Base-by-base conservation (phyloP, 140 eudicot species). In the Anethum foeniculum region DNA sequence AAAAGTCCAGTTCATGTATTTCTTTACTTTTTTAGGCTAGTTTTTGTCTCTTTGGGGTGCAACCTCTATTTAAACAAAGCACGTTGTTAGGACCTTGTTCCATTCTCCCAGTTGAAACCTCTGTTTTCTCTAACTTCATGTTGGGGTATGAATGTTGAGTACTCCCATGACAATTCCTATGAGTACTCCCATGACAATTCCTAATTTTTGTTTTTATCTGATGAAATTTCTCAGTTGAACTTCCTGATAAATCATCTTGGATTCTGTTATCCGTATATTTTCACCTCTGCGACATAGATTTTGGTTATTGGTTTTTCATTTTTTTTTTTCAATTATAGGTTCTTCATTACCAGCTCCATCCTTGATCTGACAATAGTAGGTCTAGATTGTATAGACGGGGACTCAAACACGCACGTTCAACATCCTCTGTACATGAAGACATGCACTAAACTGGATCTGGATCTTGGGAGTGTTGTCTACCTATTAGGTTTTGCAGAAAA, bases 301-400 rank as follows among this genome's bases (percentile, higher is more conserved):
- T 39, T 56, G n/a, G 13, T 28, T n/a, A 56, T 16, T 25, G 43
- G 23, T 46, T 18, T 34, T 58, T 77, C 41, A 58, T 39, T 12
- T 46, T 36, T 77, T 34, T 32, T 72, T 1, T 60, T 60, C 49
- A 28, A 54, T 82, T 76, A 56, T 94, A 95, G 99, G 92, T 95
- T 95, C 83, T 95, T 90, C 80, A 89, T 95, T 80, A 95, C 97
- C 14, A 95, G 99, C 86, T 95, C 97, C 27, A 89, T 95, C 76
- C 99, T 95, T 51, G 99, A 95, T 87, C 92, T 95, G 69, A 95
- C 99, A 41, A 92, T 95, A 77, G 99, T 92, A 47, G 97, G 97
- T 75, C 85, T 95, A 13, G 99, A 95, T 81, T 81, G 85, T 77
- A 68, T 82, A 46, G 98, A 94, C 60, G 96, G 93, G 71, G 96